phyloP scores from a whole-genome alignment of 2,329 filamentous ascomycete genomes.

The Diaporthe citrichinensis region DNA sequence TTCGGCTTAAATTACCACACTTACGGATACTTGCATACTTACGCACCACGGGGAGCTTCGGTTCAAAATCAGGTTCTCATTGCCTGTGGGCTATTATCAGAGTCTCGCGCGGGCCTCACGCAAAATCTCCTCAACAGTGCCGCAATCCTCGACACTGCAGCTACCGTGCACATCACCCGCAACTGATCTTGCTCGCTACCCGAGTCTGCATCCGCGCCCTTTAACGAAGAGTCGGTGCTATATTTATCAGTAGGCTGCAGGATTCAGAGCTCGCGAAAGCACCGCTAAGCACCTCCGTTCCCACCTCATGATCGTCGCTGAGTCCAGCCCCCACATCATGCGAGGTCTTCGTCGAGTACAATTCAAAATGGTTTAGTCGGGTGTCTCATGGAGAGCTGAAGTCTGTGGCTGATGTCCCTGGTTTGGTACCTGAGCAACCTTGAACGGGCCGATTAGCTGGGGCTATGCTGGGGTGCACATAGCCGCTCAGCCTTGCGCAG shows the following conservation, averaged over 20 bases:
- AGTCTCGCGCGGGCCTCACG: not conserved
- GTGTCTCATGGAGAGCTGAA: not conserved
- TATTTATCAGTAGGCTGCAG: not conserved
- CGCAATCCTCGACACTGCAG: too few relatives aligned
- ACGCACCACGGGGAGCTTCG: too few relatives aligned
- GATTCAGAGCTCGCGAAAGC: not conserved
- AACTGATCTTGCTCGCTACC: not conserved
- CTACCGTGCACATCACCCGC: not conserved
- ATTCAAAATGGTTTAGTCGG: not conserved
- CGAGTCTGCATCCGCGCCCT: not conserved
- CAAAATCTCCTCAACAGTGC: not conserved
- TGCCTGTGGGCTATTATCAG: not conserved
- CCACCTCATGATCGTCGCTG: not conserved
- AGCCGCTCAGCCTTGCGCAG: slow-evolving; percentile 7
- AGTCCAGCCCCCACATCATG: not conserved
- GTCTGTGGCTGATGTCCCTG: not conserved
- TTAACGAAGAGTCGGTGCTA: not conserved
- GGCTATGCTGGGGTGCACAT: not conserved
- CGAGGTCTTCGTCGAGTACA: not conserved
- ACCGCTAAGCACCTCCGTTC: not conserved
- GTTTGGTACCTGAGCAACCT: not conserved
- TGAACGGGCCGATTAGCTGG: not conserved
- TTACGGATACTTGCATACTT: not conserved
- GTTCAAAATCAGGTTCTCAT: not conserved
- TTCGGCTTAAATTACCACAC: not conserved